Evolutionary conservation across 495 filamentous ascomycete genomes (phyloP), one percentile per base, ranked within the genome.

Genomic region (Pseudoneurospora amorphoporcata): DNA sequence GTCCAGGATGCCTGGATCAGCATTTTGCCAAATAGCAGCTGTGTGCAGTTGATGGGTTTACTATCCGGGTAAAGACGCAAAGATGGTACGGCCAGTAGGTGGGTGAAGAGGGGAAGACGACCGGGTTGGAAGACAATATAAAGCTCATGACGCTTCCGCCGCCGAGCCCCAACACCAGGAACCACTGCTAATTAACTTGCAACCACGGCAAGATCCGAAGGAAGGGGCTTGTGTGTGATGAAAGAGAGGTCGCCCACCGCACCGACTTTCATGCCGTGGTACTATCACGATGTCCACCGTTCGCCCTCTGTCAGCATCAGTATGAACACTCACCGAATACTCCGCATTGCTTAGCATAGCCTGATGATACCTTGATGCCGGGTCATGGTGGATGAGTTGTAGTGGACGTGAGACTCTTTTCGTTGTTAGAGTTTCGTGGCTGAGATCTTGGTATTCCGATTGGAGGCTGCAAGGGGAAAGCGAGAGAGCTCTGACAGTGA

Each of bases 11-110:
- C 70, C 68, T 69, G 73, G 76, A 77, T 76, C 74, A 68, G 68
- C 76, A 77, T 77, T 77, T 74, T 77, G 70, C 76, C 76, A 77
- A 75, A 77, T 71, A 76, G 71, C 58, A 70, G 32, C 68, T 76
- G 73, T 76, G 74, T 74, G 71, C 69, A 75, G 73, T 76, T 77
- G 70, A 74, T 70, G 58, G 72, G n/a, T 10, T 41, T 74, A 71
- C 38, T 74, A 73, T 76, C 75, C 76, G 74, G 76, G 73, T 77
- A 77, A 77, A 77, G 53, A 8, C 37, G 43, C 69, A 72, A 76
- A 72, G 70, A 69, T 61, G 74, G 74, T 70, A 29, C 53, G 68
- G 53, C 47, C 47, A 29, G 47, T 12, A 43, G 37, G 37, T 29
- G 38, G 19, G 43, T 39, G 68, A 61, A 69, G 61, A 58, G 58